Conservation (phyloP, 441 rosid species). For the Omphalea diandra region DNA sequence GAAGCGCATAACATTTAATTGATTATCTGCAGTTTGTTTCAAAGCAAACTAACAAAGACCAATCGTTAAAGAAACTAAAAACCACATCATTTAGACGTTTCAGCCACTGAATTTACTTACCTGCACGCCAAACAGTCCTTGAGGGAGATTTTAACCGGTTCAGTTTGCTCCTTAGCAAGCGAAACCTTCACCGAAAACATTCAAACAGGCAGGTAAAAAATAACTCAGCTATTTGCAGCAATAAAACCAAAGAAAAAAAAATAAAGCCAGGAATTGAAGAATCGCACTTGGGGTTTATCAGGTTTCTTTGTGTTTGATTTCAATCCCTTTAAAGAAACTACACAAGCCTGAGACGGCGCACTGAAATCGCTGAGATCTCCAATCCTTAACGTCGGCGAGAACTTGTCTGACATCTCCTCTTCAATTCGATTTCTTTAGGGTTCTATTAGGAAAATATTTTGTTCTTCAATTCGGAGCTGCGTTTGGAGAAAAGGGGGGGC, state of each 20-base stretch:
- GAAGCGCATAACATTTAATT: too few relatives aligned
- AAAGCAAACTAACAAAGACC: background rate
- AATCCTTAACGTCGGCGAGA: conserved; percentile 78
- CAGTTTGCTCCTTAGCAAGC: conserved; percentile 36
- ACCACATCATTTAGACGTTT: background rate
- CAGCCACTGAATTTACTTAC: conserved; percentile 29
- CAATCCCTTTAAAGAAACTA: conserved; percentile 61
- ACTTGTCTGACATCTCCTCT: conserved; percentile 88
- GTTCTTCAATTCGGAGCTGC: too few relatives aligned
- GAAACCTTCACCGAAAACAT: conserved; percentile 46
- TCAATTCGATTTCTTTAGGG: too few relatives aligned
- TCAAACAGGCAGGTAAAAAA: background rate
- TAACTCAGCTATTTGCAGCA: background rate
- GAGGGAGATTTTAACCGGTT: conserved; percentile 89
- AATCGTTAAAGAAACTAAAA: background rate
- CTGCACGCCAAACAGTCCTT: conserved; percentile 99
- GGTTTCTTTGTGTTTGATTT: conserved; percentile 46
- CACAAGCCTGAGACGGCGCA: conserved; percentile 89
- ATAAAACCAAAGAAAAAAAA: background rate
- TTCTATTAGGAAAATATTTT: too few relatives aligned
- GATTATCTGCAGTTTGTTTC: too few relatives aligned
- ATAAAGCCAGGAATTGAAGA: background rate
- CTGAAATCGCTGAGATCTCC: conserved; percentile 97
- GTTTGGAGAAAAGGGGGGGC: too few relatives aligned
- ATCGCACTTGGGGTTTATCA: conserved; percentile 54